Percentiles rank a stretch among this genome's conserved stretches.
Conservation (phyloP, 2,329 filamentous ascomycete genomes). For the Claviceps purpurea region DNA sequence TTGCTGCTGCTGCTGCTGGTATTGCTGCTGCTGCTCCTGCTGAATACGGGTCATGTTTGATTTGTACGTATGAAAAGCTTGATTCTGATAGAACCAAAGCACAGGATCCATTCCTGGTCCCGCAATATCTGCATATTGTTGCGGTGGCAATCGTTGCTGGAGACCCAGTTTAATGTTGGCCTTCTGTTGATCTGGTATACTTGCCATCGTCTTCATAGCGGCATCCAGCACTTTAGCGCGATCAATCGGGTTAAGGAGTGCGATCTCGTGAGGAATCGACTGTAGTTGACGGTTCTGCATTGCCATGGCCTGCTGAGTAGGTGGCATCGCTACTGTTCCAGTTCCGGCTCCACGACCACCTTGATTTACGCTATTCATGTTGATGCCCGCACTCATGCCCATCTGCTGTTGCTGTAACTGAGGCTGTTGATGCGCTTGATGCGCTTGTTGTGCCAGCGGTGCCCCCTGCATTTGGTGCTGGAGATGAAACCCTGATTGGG, state of each 20-base stretch:
- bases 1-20: constrained; percentile 12
- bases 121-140: constrained; percentile 31
- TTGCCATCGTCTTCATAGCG: constrained; percentile 26
- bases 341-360: constrained; percentile 18
- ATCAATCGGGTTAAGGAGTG: constrained; percentile 29
- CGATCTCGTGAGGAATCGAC: constrained; percentile 20
- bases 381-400: constrained; percentile 29
- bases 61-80: constrained; percentile 24
- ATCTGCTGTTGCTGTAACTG: constrained; percentile 17
- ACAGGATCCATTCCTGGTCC: constrained; percentile 35
- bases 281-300: constrained; percentile 23
- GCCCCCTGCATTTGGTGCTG: constrained; percentile 46
- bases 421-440: constrained; percentile 14
- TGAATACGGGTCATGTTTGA: constrained; percentile 15
- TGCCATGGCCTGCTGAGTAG: constrained; percentile 25
- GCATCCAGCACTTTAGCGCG: constrained; percentile 30
- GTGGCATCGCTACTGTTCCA: constrained; percentile 20
- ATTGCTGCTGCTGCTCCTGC: constrained; percentile 14
- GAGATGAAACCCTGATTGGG: constrained; percentile 40
- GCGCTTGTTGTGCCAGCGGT: constrained; percentile 29
- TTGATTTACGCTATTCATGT: constrained; percentile 25
- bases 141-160: constrained; percentile 25
- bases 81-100: constrained; percentile 34
- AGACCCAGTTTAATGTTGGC: constrained; percentile 16
- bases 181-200: constrained; percentile 32